Percentiles rank a stretch among this genome's conserved stretches.
phyloP scores from a whole-genome alignment of 2,329 filamentous ascomycete genomes.

The Pseudomassariella vexata region DNA sequence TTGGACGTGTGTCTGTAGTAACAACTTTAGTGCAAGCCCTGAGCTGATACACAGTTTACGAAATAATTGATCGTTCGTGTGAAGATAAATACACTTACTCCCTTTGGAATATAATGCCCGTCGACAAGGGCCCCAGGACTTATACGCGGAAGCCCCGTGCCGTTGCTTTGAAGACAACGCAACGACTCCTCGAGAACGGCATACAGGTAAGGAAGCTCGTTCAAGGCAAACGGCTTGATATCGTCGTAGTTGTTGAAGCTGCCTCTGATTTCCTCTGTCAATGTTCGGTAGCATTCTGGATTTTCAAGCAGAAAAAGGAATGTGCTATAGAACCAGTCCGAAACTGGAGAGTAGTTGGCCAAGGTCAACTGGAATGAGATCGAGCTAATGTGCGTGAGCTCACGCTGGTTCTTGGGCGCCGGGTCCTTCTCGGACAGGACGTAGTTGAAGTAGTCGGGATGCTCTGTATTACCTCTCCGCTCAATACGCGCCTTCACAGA shows the following conservation, averaged over 20 bases:
- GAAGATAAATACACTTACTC: slow-evolving; percentile 10
- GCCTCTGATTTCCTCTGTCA: slow-evolving; percentile 25
- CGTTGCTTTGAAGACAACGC: slow-evolving; percentile 23
- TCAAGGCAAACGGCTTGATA: slow-evolving; percentile 17
- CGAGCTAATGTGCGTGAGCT: slow-evolving; percentile 7
- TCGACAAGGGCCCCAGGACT: slow-evolving; percentile 17
- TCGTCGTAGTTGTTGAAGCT: slow-evolving; percentile 21
- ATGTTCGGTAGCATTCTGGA: slow-evolving; percentile 14
- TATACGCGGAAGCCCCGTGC: slow-evolving; percentile 12
- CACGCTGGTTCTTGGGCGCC: neutral
- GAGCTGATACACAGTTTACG: neutral
- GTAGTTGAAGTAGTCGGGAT: slow-evolving; percentile 15
- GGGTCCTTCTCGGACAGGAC: slow-evolving; percentile 8
- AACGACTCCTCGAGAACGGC: slow-evolving; percentile 28
- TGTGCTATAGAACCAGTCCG: slow-evolving; percentile 8
- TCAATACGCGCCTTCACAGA: slow-evolving; percentile 10
- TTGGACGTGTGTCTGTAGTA: slow-evolving; percentile 5
- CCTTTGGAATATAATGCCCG: slow-evolving; percentile 15
- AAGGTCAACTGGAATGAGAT: slow-evolving; percentile 13
- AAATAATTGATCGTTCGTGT: neutral
- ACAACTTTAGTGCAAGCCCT: no score
- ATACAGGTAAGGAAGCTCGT: slow-evolving; percentile 23
- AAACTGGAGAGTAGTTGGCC: slow-evolving; percentile 12
- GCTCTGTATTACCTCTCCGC: slow-evolving; percentile 7
- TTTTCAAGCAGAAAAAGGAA: slow-evolving; percentile 17